A percentile compares a stretch with the other conserved stretches of the same genome.
phyloP scores from a whole-genome alignment of 1,139 yeast genomes.

The Chernovozyma aurita region DNA sequence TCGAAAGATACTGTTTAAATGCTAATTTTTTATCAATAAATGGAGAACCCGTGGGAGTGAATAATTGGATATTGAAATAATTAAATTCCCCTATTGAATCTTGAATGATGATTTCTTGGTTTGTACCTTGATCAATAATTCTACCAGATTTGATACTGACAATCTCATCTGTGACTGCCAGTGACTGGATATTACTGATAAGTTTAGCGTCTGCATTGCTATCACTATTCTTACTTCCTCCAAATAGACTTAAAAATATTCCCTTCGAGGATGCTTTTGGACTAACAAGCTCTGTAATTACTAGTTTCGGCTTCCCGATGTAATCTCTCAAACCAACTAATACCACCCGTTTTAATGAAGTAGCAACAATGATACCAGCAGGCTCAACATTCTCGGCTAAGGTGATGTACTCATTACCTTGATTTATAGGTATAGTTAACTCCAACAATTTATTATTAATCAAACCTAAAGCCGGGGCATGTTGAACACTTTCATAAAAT shows the following conservation, averaged over 20 bases:
- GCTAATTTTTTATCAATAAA: slow-evolving; percentile 27
- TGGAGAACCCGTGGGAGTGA: slow-evolving; percentile 20
- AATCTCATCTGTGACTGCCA: slow-evolving; percentile 38
- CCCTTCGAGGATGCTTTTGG: slow-evolving; percentile 14
- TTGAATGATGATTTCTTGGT: slow-evolving; percentile 39
- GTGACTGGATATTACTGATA: not conserved
- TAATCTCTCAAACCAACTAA: slow-evolving; percentile 63
- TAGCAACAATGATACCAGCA: slow-evolving; percentile 67
- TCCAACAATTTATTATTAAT: slow-evolving; percentile 41
- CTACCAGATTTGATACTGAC: slow-evolving; percentile 58
- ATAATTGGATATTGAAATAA: slow-evolving; percentile 26
- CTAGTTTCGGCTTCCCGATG: slow-evolving; percentile 56
- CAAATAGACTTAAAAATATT: slow-evolving; percentile 25
- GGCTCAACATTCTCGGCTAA: slow-evolving; percentile 65
- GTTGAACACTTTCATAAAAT: slow-evolving; percentile 65
- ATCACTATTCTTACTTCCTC: slow-evolving; percentile 3
- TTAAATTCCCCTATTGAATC: slow-evolving; percentile 43
- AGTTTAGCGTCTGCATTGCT: not conserved
- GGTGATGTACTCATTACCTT: slow-evolving; percentile 51
- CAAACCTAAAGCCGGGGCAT: slow-evolving; percentile 65
- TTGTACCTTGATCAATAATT: slow-evolving; percentile 46
- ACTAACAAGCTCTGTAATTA: slow-evolving; percentile 29
- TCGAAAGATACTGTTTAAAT: slow-evolving; percentile 24
- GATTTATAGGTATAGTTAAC: slow-evolving; percentile 33
- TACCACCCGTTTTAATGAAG: slow-evolving; percentile 66